These are phyloP conservation scores for Thalassiosira hispida DNA, from an alignment of 352 stramenopile species.

Conservation along the genomic window DNA sequence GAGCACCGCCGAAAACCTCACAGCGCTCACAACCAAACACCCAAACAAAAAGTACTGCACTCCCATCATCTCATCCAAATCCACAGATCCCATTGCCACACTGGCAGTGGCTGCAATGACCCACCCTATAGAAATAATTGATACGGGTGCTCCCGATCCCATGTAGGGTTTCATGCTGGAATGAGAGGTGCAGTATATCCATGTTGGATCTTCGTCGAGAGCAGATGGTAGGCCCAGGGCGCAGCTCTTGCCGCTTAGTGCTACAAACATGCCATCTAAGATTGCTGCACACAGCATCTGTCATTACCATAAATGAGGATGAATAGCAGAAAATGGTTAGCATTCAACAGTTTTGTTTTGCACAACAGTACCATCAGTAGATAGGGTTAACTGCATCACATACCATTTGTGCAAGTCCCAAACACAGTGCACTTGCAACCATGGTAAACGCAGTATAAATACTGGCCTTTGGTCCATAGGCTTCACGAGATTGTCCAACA, in stretches of 20 bases:
- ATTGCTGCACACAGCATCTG: slow-evolving; percentile 52
- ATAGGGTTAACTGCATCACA: not conserved
- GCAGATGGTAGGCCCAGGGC: slow-evolving; percentile 22
- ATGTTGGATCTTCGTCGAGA: slow-evolving; percentile 9
- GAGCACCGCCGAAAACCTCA: slow-evolving; percentile 33
- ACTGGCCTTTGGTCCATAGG: slow-evolving; percentile 22
- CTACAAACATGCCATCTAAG: slow-evolving; percentile 50
- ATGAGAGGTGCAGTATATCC: slow-evolving; percentile 36
- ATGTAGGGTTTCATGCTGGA: slow-evolving; percentile 43
- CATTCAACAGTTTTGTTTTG: no score
- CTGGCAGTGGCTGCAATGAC: slow-evolving; percentile 23
- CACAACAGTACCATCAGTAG: no score
- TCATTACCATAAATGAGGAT: not conserved
- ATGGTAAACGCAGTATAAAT: slow-evolving; percentile 40
- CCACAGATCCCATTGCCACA: slow-evolving; percentile 34
- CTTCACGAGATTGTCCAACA: slow-evolving; percentile 43
- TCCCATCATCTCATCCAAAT: slow-evolving; percentile 47
- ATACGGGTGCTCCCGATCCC: slow-evolving; percentile 36
- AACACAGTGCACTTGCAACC: slow-evolving; percentile 45
- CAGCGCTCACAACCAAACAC: slow-evolving; percentile 34
- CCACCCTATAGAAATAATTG: slow-evolving; percentile 37
- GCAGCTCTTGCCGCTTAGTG: slow-evolving; percentile 29
- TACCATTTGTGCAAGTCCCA: slow-evolving; percentile 52
- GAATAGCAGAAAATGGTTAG: no score
- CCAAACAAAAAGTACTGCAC: slow-evolving; percentile 47